Evolutionary conservation across 768 basidiomycete genomes (phyloP), one percentile per base, ranked within the genome.

Genomic region (Panaeolus cyanescens): DNA sequence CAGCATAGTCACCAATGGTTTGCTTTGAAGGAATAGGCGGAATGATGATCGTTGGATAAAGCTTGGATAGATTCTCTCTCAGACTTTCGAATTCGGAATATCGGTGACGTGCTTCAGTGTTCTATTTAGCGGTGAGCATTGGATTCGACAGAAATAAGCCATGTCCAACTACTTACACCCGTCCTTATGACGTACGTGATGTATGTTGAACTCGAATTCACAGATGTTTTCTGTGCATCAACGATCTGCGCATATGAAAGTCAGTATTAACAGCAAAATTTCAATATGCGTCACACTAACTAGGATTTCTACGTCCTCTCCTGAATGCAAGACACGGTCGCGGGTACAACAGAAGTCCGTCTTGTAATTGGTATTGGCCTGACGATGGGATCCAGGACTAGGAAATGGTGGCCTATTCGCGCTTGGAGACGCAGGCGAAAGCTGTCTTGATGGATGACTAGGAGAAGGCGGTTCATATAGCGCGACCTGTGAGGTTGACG

Each of bases 51-150:
- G 96, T 97, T 0, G 97, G 97, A 72, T 99, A 97, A 45, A 99
- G 82, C 69, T 88, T 94, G 55, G 87, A 82, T 54, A 99, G 85
- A 63, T 83, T 91, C 56, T 84, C 82, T 56, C 97, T 88, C 37
- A 99, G 80, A 22, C 94, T 95, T 76, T 98, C 95, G 74, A 99
- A 99, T 73, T 99, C 95, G 2, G 96, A 99, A 75, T 99, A 99
- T 39, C 97, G 87, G 67, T 97, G 92, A 32, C 87, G 85, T 10
- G 94, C 88, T 68, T 93, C 90, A 6, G 88, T 83, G 65, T 82
- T 86, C 96, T 99, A 68, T 25, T 32, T 31, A 58, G 55, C 53
- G 59, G 64, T 32, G 70, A 60, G 56, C 19, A 58, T 42, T 30
- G 40, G 4, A 50, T 39, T 64, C 13, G 62, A 59, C 59, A 54